phyloP scores from a whole-genome alignment of 495 filamentous ascomycete species.

The Aspergillus affinis region DNA sequence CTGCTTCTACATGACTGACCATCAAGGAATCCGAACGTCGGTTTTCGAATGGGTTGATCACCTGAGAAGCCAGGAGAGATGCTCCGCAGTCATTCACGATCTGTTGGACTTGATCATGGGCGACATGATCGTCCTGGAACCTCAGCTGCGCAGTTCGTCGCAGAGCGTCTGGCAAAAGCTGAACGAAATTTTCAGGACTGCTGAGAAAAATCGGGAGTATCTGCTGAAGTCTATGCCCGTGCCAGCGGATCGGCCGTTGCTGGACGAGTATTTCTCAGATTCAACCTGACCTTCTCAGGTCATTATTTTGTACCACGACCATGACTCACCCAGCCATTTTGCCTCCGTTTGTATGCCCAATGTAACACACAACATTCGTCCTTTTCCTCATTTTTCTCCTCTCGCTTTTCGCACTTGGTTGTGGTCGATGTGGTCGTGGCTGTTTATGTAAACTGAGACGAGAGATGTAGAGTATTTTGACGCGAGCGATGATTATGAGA shows the following conservation, averaged over 20 bases:
- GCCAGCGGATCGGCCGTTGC: background rate
- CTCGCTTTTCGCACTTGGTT: background rate
- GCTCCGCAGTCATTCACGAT: constrained; percentile 8
- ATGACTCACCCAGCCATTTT: background rate
- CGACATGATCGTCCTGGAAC: constrained; percentile 14
- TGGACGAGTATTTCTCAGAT: background rate
- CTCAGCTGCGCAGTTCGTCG: constrained; percentile 4
- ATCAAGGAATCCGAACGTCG: constrained; percentile 1
- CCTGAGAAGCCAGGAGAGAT: background rate
- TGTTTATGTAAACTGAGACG: background rate
- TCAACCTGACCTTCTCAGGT: background rate
- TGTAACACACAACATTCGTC: background rate
- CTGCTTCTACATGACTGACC: constrained; percentile 8
- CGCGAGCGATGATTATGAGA: background rate
- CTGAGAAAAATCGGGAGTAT: background rate
- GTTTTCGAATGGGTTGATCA: constrained; percentile 10
- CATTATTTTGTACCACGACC: background rate
- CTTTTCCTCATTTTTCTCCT: background rate
- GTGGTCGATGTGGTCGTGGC: background rate
- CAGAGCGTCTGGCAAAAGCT: background rate
- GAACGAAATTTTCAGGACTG: background rate
- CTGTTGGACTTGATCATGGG: constrained; percentile 14
- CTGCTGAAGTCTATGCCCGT: constrained; percentile 2
- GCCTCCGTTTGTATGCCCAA: background rate
- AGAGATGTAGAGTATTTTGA: background rate